Conservation (phyloP, 176 grass and related monocot species). For the Aegilops speltoides region DNA sequence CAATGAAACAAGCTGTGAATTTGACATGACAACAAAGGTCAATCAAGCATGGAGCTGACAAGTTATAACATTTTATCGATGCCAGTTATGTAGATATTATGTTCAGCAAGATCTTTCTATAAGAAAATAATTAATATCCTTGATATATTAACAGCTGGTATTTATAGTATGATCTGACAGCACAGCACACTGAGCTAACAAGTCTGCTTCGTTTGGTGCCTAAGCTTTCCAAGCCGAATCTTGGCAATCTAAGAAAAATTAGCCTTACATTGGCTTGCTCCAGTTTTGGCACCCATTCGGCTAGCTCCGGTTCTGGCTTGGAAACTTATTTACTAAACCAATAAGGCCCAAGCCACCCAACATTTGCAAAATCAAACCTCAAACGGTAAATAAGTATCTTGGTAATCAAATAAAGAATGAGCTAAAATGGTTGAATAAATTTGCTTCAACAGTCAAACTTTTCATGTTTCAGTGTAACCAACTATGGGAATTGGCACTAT, state of each 20-base stretch:
- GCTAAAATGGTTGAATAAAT: background rate
- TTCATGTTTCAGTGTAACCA: conserved; percentile 5
- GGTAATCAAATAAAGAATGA: background rate
- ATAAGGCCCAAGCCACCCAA: background rate
- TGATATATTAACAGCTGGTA: conserved; percentile 21
- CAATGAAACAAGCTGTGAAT: conserved; percentile 82
- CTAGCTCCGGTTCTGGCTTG: background rate
- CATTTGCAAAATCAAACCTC: background rate
- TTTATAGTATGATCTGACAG: background rate
- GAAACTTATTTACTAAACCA: background rate
- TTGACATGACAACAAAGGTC: conserved; percentile 25
- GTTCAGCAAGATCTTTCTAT: conserved; percentile 1
- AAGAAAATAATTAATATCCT: conserved; percentile 10
- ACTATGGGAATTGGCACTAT: background rate
- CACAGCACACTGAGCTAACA: background rate
- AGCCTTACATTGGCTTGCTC: background rate
- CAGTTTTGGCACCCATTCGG: background rate
- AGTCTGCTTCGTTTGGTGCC: background rate
- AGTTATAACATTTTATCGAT: conserved; percentile 4
- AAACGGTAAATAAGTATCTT: conserved; percentile 16
- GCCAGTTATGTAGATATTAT: conserved; percentile 16
- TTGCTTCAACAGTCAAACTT: background rate
- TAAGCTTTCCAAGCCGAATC: background rate
- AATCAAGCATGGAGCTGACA: conserved; percentile 31
- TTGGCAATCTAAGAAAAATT: conserved; percentile 4